Evolutionary conservation across 1,139 yeast genomes (phyloP).

Genomic region (Candida mesenterica): DNA sequence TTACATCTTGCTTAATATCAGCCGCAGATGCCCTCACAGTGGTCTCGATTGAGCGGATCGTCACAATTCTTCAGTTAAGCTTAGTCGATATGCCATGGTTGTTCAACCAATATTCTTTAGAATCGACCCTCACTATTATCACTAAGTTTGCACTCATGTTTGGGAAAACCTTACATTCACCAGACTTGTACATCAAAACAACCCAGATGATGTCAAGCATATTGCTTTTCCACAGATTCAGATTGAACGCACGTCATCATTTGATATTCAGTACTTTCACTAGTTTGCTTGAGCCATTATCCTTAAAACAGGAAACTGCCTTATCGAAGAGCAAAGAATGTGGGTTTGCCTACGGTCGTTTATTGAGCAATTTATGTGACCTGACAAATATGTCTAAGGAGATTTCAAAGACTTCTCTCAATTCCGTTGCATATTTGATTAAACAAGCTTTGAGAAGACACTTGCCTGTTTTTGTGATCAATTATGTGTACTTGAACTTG

Average conservation of each 20-base stretch:
- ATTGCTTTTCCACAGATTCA: constrained; percentile 65
- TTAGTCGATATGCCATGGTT: constrained; percentile 56
- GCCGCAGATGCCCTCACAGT: constrained; percentile 7
- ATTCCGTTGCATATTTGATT: constrained; percentile 54
- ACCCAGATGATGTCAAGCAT: constrained; percentile 53
- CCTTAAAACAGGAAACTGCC: constrained; percentile 20
- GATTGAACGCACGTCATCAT: constrained; percentile 73
- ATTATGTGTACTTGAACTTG: constrained; percentile 53
- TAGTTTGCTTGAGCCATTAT: constrained; percentile 46
- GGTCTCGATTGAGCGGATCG: constrained; percentile 10
- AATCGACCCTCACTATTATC: constrained; percentile 43
- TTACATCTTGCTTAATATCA: constrained; percentile 11
- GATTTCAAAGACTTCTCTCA: constrained; percentile 35
- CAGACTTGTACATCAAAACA: constrained; percentile 30
- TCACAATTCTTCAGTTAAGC: constrained; percentile 31
- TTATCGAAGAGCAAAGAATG: constrained; percentile 21
- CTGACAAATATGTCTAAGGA: constrained; percentile 40
- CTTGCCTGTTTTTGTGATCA: constrained; percentile 59
- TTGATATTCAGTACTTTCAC: constrained; percentile 50
- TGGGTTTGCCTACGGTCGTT: constrained; percentile 54
- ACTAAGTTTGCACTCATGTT: constrained; percentile 21
- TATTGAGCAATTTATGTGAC: constrained; percentile 70
- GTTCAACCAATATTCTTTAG: constrained; percentile 68
- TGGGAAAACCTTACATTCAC: constrained; percentile 5
- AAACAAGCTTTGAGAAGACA: constrained; percentile 63